phyloP scores from a whole-genome alignment of 2,329 filamentous ascomycete species.

The Verticillium tricorpus region DNA sequence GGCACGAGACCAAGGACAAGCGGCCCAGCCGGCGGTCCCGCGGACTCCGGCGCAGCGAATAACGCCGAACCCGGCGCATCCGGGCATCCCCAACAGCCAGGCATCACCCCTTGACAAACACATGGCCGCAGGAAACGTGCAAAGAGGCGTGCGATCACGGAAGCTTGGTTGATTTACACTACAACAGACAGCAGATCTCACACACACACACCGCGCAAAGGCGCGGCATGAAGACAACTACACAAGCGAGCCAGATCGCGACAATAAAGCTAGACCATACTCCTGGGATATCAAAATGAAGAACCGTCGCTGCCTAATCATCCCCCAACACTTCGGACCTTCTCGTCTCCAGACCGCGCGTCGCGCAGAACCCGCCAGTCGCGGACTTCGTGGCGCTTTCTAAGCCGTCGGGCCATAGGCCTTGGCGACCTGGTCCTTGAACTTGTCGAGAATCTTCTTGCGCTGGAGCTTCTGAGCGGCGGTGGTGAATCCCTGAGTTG shows the following conservation, averaged over 20 bases:
- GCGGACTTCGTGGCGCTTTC: background rate
- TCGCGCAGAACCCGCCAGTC: background rate
- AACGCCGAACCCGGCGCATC: background rate
- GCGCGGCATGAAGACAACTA: background rate
- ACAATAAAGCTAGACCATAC: constrained; percentile 1
- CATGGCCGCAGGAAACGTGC: background rate
- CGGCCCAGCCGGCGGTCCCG: no score
- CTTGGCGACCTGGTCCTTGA: constrained; percentile 55
- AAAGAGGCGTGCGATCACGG: background rate
- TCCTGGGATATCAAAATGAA: constrained; percentile 5
- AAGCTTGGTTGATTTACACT: background rate
- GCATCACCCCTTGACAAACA: no score
- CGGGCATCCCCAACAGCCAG: background rate
- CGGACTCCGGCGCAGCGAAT: background rate
- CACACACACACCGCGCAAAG: background rate
- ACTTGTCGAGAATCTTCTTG: constrained; percentile 60
- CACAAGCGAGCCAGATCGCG: background rate
- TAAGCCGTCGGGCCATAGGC: constrained; percentile 44
- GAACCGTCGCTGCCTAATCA: background rate
- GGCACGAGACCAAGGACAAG: background rate
- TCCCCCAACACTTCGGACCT: background rate
- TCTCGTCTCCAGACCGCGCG: background rate
- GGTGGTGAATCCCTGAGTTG: constrained; percentile 54
- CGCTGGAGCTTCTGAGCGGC: constrained; percentile 71
- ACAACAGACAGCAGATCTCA: background rate